These are phyloP conservation scores for Termitomyces sp. DNA, from an alignment of 768 basidiomycete species.

Conservation along the genomic window DNA sequence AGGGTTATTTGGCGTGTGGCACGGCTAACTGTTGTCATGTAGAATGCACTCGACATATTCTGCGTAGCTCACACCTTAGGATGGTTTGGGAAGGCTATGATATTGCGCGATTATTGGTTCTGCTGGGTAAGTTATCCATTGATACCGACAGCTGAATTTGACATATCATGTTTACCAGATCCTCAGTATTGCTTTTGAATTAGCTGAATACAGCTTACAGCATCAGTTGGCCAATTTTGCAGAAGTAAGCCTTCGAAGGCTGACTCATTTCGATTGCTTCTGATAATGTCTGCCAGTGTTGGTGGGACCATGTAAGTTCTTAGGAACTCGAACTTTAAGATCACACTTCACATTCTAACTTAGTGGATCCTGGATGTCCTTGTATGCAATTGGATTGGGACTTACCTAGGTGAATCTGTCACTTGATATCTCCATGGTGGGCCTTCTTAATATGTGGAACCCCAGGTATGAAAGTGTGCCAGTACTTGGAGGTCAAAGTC, in stretches of 20 bases:
- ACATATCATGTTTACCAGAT: slow-evolving; percentile 44
- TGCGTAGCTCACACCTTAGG: slow-evolving; percentile 81
- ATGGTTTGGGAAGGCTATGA: slow-evolving; percentile 91
- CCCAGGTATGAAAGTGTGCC: slow-evolving; percentile 81
- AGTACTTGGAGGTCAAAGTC: slow-evolving; percentile 86
- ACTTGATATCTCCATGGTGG: not conserved
- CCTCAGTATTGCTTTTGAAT: slow-evolving; percentile 80
- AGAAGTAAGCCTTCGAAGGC: slow-evolving; percentile 49
- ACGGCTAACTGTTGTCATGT: not conserved
- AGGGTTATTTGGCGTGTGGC: not conserved
- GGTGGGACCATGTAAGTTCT: slow-evolving; percentile 84
- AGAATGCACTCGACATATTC: slow-evolving; percentile 85
- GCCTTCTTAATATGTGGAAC: slow-evolving; percentile 7
- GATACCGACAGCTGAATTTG: not conserved
- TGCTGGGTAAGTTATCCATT: slow-evolving; percentile 62
- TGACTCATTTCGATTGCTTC: slow-evolving; percentile 8
- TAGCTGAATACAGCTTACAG: slow-evolving; percentile 84
- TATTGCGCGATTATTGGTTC: slow-evolving; percentile 90
- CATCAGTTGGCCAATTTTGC: slow-evolving; percentile 87
- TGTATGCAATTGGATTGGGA: slow-evolving; percentile 85
- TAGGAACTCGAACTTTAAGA: slow-evolving; percentile 3
- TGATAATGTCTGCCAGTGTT: slow-evolving; percentile 50
- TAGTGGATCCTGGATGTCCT: slow-evolving; percentile 88
- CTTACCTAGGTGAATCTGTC: slow-evolving; percentile 58
- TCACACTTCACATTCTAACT: slow-evolving; percentile 8